Base-by-base conservation (phyloP, 2,329 filamentous ascomycete species). In the Hypoxylon sp. region DNA sequence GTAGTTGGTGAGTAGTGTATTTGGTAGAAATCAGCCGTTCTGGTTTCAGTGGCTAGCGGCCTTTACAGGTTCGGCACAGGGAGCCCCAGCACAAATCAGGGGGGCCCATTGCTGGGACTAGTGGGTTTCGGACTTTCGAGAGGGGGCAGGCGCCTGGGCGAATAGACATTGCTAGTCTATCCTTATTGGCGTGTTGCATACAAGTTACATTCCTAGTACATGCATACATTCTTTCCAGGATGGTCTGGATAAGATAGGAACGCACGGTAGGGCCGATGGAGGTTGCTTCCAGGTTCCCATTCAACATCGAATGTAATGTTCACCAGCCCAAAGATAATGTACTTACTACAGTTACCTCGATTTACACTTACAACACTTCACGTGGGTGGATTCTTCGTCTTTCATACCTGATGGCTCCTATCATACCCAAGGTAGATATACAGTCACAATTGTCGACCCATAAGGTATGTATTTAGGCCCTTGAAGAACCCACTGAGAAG, bases 121-220 rank as follows among this genome's bases (percentile, higher is more conserved):
- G 68, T 63, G 68, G 64, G 70, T 71, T 71, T 71, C 70, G 70
- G 70, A 71, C 65, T 59, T 71, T 68, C 27, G 56, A 56, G 64
- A 66, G 51, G 64, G 62, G 53, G 56, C n/a, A 56, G 37, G 65
- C 48, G 64, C 52, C 52, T 60, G 51, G 37, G 30, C 55, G 52
- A 63, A 58, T 54, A 64, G 56, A 41, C 46, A 68, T 53, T 53
- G 59, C 57, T 53, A 66, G 39, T 39, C 59, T 59, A 65, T 56
- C 50, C 56, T 58, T 23, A 67, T 69, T 69, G 67, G 67, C 54
- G 56, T 57, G 54, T 65, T 65, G 56, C 53, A 61, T 56, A 52
- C 45, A 30, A 56, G 37, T 27, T 52, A 45, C 12, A 30, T 46
- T 53, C 14, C 39, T 47, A 45, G 41, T 37, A 45, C 32, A 32